These are phyloP conservation scores for Pelargonium nanum DNA, from an alignment of 345 rosid species.

Conservation along the genomic window DNA sequence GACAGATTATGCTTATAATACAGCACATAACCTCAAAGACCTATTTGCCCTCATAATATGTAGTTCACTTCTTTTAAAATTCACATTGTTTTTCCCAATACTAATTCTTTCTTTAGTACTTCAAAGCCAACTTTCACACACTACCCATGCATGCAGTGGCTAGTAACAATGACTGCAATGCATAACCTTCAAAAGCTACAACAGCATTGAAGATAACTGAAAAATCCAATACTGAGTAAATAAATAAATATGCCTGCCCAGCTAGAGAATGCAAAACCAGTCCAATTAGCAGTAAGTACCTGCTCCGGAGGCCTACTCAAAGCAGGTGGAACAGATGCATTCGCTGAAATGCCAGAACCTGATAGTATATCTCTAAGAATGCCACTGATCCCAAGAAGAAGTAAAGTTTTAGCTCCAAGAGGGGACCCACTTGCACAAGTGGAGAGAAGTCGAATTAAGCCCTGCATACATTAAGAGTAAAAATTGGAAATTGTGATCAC, in stretches of 20 bases:
- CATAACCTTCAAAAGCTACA: neutral
- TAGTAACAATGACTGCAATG: neutral
- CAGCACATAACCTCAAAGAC: too few species aligned
- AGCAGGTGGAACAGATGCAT: constrained; percentile 78
- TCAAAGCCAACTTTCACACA: neutral
- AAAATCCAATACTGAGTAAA: neutral
- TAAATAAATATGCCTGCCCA: neutral
- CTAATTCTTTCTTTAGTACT: neutral
- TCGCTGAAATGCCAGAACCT: constrained; percentile 79
- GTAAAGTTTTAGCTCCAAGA: constrained; percentile 81
- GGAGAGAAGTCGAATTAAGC: constrained; percentile 86
- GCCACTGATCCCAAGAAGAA: constrained; percentile 90
- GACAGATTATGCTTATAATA: too few species aligned
- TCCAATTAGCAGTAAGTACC: constrained; percentile 30
- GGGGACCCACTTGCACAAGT: constrained; percentile 99
- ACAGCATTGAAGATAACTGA: neutral
- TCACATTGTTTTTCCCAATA: neutral
- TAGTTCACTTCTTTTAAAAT: too few species aligned
- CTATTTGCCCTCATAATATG: neutral
- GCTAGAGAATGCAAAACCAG: neutral
- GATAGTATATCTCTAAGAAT: constrained; percentile 81
- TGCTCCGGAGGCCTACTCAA: constrained; percentile 94
- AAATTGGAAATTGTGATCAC: constrained; percentile 1
- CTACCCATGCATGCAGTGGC: neutral
- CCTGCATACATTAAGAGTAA: constrained; percentile 35